These are phyloP conservation scores for Phialemonium atrogriseum DNA, from an alignment of 2,329 filamentous ascomycete species.

Conservation along the genomic window DNA sequence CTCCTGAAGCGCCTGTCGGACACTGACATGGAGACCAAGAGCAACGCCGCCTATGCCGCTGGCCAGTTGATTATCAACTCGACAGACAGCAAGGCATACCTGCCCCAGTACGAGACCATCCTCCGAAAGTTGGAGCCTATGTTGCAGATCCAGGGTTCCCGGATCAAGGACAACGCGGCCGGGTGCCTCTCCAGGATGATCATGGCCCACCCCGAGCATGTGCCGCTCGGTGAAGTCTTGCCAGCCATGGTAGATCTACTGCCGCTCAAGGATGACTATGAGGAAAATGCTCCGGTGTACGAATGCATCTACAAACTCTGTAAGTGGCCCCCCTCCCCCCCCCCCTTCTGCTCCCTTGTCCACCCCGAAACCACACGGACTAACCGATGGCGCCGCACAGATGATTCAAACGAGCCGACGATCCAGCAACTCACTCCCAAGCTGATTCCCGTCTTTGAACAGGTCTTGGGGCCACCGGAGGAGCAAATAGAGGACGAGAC, in stretches of 20 bases:
- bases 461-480: constrained; percentile 62
- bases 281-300: constrained; percentile 93
- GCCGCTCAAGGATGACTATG: constrained; percentile 85
- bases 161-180: constrained; percentile 85
- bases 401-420: constrained; percentile 60
- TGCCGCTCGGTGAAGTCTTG: constrained; percentile 74
- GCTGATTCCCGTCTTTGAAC: constrained; percentile 62
- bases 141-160: constrained; percentile 66
- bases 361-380: background rate
- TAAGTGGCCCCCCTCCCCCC: constrained; percentile 33
- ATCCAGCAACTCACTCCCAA: constrained; percentile 62
- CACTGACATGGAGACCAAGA: constrained; percentile 85
- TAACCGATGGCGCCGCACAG: constrained; percentile 25
- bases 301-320: constrained; percentile 83
- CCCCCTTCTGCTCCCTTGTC: background rate
- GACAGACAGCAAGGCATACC: constrained; percentile 62
- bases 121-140: constrained; percentile 81
- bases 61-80: constrained; percentile 81
- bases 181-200: constrained; percentile 92
- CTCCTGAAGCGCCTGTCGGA: constrained; percentile 82
- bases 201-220: constrained; percentile 72
- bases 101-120: constrained; percentile 68
- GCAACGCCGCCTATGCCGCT: constrained; percentile 87
- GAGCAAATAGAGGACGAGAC: constrained; percentile 70
- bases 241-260: constrained; percentile 71